A percentile compares a stretch with the other conserved stretches of the same genome.
Evolutionary conservation across 2,329 filamentous ascomycete species (phyloP).

Genomic region (Cercospora sp.): DNA sequence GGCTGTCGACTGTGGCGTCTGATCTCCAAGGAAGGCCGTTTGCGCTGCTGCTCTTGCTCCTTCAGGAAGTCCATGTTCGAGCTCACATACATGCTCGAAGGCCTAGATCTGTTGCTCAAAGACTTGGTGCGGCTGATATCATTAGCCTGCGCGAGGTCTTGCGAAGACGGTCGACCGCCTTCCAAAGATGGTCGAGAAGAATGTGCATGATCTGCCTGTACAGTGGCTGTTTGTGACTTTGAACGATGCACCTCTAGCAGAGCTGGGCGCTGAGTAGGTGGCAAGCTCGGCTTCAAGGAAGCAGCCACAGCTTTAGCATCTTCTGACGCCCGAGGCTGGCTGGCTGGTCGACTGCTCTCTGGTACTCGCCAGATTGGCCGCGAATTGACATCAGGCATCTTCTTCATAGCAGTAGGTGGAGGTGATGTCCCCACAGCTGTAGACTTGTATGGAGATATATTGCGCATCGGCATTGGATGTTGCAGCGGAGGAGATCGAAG

Average conservation of each 20-base stretch:
- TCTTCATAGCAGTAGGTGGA: slow-evolving; percentile 42
- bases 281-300: slow-evolving; percentile 40
- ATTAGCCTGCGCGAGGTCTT: slow-evolving; percentile 59
- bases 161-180: slow-evolving; percentile 61
- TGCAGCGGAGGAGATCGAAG: slow-evolving; percentile 35
- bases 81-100: slow-evolving; percentile 79
- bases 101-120: slow-evolving; percentile 67
- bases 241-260: slow-evolving; percentile 49
- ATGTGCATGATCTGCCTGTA: slow-evolving; percentile 42
- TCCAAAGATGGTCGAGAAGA: slow-evolving; percentile 71
- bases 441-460: slow-evolving; percentile 56
- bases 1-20: slow-evolving; percentile 35
- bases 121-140: slow-evolving; percentile 59
- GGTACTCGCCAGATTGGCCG: slow-evolving; percentile 58
- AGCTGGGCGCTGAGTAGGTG: slow-evolving; percentile 41
- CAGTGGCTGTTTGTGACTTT: slow-evolving; percentile 51
- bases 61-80: slow-evolving; percentile 80
- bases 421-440: slow-evolving; percentile 52
- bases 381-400: slow-evolving; percentile 43
- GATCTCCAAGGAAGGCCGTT: slow-evolving; percentile 36
- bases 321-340: slow-evolving; percentile 50
- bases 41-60: slow-evolving; percentile 61
- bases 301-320: slow-evolving; percentile 40
- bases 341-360: slow-evolving; percentile 50
- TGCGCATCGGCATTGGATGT: slow-evolving; percentile 51